Conservation (phyloP, 1,139 yeast species). For the Waltiozyma solani region DNA sequence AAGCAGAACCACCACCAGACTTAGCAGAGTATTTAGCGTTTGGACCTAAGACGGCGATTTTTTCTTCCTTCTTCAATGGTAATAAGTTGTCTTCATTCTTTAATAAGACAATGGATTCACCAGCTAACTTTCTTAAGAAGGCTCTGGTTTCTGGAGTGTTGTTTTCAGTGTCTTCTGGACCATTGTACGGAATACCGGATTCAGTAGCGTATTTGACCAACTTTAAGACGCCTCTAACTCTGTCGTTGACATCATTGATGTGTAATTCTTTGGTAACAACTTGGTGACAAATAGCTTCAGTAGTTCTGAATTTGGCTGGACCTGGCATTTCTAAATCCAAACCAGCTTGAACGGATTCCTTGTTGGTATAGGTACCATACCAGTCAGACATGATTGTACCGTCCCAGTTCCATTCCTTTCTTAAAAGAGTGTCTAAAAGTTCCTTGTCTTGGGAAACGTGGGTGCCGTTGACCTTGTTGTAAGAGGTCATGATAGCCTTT, state of each 20-base stretch:
- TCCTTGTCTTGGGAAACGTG: slow-evolving; percentile 39
- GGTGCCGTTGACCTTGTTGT: slow-evolving; percentile 48
- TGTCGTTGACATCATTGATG: slow-evolving; percentile 24
- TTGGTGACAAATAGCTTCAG: slow-evolving; percentile 29
- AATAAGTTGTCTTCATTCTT: slow-evolving; percentile 37
- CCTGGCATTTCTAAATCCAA: slow-evolving; percentile 60
- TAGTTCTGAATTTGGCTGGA: slow-evolving; percentile 37
- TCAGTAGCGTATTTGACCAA: slow-evolving; percentile 34
- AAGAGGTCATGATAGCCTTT: slow-evolving; percentile 45
- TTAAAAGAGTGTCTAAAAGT: slow-evolving; percentile 33
- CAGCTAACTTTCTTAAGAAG: slow-evolving; percentile 37
- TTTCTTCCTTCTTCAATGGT: slow-evolving; percentile 30
- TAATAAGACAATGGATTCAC: slow-evolving; percentile 42
- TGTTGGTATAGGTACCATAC: slow-evolving; percentile 47
- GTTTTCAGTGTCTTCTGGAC: slow-evolving; percentile 31
- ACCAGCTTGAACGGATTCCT: slow-evolving; percentile 42
- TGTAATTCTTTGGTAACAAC: slow-evolving; percentile 24
- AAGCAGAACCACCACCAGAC: slow-evolving; percentile 48
- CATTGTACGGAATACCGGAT: slow-evolving; percentile 28
- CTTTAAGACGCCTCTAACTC: slow-evolving; percentile 36
- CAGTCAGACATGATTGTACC: slow-evolving; percentile 55
- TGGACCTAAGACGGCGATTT: slow-evolving; percentile 41
- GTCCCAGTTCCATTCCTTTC: slow-evolving; percentile 46
- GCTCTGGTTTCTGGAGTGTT: slow-evolving; percentile 31
- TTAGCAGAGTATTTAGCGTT: slow-evolving; percentile 33